These are phyloP conservation scores for Phaeosphaeria sp. DNA, from an alignment of 2,329 filamentous ascomycete genomes.

Conservation along the genomic window DNA sequence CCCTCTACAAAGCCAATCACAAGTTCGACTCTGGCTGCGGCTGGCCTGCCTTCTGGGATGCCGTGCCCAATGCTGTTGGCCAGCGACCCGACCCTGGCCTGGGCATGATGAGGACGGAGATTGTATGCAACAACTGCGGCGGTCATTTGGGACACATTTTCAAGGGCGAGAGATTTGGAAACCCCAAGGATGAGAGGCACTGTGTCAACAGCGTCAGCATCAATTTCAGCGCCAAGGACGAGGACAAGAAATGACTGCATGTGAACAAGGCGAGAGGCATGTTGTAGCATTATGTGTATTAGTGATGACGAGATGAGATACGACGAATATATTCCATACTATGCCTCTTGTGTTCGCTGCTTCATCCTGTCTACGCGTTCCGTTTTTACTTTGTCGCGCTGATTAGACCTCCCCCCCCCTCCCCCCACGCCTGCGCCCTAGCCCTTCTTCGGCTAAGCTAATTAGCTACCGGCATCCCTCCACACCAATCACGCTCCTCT, in stretches of 20 bases:
- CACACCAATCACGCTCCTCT: neutral
- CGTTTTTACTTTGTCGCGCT: too few species aligned
- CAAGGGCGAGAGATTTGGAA: conserved; percentile 83
- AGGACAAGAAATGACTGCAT: conserved; percentile 48
- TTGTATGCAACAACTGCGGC: conserved; percentile 92
- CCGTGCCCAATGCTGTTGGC: conserved; percentile 86
- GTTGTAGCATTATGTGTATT: conserved; percentile 14
- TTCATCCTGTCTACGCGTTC: neutral
- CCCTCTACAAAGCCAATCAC: conserved; percentile 89
- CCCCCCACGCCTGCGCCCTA: neutral
- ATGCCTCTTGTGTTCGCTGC: neutral
- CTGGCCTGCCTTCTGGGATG: conserved; percentile 98
- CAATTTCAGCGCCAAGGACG: conserved; percentile 79
- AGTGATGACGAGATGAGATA: conserved; percentile 13
- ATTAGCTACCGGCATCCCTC: conserved; percentile 2
- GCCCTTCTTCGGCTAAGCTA: neutral
- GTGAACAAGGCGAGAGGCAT: neutral
- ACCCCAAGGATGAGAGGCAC: conserved; percentile 93
- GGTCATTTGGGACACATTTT: conserved; percentile 92
- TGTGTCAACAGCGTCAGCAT: conserved; percentile 95
- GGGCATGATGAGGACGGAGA: conserved; percentile 89
- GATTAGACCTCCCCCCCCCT: too few species aligned
- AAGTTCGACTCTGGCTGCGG: conserved; percentile 98
- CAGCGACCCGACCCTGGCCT: conserved; percentile 77
- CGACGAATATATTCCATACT: neutral